phyloP scores from a whole-genome alignment of 257 asterid species.

The Nicotiana noctiflora region DNA sequence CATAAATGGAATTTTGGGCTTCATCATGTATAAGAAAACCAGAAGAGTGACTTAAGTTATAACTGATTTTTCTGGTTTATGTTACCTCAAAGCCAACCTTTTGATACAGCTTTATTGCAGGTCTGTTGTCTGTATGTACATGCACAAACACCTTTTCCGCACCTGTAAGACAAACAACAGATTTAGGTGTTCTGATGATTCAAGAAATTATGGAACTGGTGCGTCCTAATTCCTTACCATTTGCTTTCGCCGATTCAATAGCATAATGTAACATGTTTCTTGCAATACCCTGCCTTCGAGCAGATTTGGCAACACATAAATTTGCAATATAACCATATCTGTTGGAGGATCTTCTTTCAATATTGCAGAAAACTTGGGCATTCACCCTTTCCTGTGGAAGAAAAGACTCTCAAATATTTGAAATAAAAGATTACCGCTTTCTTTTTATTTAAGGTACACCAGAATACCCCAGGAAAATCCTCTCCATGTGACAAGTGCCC shows the following conservation, averaged over 20 bases:
- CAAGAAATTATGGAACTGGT: background rate
- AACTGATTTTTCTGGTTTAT: background rate
- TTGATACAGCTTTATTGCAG: constrained; percentile 48
- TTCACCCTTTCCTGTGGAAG: constrained; percentile 37
- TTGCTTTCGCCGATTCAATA: constrained; percentile 25
- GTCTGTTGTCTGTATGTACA: constrained; percentile 42
- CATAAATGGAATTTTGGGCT: background rate
- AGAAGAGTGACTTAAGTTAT: background rate
- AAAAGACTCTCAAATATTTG: background rate
- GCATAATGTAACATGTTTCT: constrained; percentile 47
- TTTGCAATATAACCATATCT: constrained; percentile 55
- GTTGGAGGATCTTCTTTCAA: constrained; percentile 17
- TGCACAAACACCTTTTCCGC: constrained; percentile 33
- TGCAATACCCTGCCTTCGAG: constrained; percentile 66
- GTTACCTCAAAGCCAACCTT: constrained; percentile 63
- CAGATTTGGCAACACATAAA: constrained; percentile 58
- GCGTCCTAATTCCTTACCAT: constrained; percentile 32
- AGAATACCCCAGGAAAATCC: constrained; percentile 49
- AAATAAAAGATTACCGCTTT: background rate
- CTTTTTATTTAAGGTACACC: background rate
- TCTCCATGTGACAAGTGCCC: constrained; percentile 37
- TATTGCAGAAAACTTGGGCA: constrained; percentile 30
- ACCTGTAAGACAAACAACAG: background rate
- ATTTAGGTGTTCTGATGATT: background rate
- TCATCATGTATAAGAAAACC: background rate